A percentile compares a stretch with the other conserved stretches of the same genome.
These are phyloP conservation scores for Saksenaea vasiformis DNA, from an alignment of 371 early-diverging fungal genomes.

Conservation along the genomic window DNA sequence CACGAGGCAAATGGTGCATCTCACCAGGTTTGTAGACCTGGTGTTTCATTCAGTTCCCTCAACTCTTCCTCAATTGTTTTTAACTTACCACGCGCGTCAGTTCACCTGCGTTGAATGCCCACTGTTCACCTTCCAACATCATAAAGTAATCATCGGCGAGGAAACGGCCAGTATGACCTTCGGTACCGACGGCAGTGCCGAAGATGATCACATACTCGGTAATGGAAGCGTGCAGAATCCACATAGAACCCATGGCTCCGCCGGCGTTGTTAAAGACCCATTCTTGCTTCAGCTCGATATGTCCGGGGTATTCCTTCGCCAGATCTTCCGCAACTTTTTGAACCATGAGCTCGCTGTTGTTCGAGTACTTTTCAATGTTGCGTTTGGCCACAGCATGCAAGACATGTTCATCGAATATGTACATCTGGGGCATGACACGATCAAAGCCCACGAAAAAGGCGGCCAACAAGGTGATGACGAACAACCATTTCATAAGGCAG, in stretches of 20 bases:
- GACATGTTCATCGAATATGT: slow-evolving; percentile 46
- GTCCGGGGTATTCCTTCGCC: slow-evolving; percentile 46
- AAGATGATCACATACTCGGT: slow-evolving; percentile 60
- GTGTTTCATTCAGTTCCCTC: not conserved
- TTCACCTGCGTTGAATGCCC: slow-evolving; percentile 53
- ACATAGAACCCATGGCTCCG: slow-evolving; percentile 64
- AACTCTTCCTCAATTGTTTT: not conserved
- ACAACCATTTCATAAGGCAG: slow-evolving; percentile 24
- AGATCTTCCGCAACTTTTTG: slow-evolving; percentile 38
- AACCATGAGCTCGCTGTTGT: slow-evolving; percentile 39
- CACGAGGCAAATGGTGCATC: slow-evolving; percentile 54
- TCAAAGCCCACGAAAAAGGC: slow-evolving; percentile 43
- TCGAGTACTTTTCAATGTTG: slow-evolving; percentile 42
- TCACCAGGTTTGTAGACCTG: slow-evolving; percentile 51
- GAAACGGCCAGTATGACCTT: slow-evolving; percentile 56
- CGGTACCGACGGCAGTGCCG: slow-evolving; percentile 59
- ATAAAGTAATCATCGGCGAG: slow-evolving; percentile 61
- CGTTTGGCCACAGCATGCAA: slow-evolving; percentile 45
- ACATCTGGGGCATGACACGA: slow-evolving; percentile 38
- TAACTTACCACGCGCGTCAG: slow-evolving; percentile 32
- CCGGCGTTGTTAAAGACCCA: slow-evolving; percentile 62
- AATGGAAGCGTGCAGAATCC: slow-evolving; percentile 52
- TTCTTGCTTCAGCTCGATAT: slow-evolving; percentile 45
- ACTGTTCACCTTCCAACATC: slow-evolving; percentile 59
- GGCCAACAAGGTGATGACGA: slow-evolving; percentile 23